phyloP scores from a whole-genome alignment of 192 early-diverging fungal genomes.

The Coemansia sp. region DNA sequence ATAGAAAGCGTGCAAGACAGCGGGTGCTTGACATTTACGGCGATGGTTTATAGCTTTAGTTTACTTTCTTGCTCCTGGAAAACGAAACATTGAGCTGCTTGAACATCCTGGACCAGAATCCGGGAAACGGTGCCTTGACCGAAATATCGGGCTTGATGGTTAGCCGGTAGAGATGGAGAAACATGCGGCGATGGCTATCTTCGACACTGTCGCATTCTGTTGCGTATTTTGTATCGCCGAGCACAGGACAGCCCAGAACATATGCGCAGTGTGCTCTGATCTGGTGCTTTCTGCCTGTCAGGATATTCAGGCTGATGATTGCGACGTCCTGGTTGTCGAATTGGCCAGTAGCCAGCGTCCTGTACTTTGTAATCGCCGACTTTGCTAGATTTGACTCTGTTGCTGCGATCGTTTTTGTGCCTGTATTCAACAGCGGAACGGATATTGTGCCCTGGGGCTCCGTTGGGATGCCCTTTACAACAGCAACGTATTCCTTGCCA shows the following conservation, averaged over 20 bases:
- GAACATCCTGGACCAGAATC: constrained; percentile 29
- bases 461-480: constrained; percentile 18
- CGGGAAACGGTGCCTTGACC: constrained; percentile 33
- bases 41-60: constrained; percentile 5
- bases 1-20: constrained; percentile 16
- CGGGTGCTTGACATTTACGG: constrained; percentile 14
- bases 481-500: constrained; percentile 24
- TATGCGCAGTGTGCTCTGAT: constrained; percentile 40
- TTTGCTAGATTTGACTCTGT: constrained; percentile 1
- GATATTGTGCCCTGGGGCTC: constrained; percentile 4
- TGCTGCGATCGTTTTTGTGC: neutral
- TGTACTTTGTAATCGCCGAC: constrained; percentile 21
- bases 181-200: constrained; percentile 9
- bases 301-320: constrained; percentile 20
- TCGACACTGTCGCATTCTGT: neutral
- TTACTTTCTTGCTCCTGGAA: neutral
- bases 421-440: constrained; percentile 10
- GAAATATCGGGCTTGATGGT: constrained; percentile 18
- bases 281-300: constrained; percentile 47
- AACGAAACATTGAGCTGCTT: constrained; percentile 11
- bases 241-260: constrained; percentile 31
- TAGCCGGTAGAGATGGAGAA: constrained; percentile 24
- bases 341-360: constrained; percentile 13
- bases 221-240: constrained; percentile 36
- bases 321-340: constrained; percentile 1